A percentile compares a stretch with the other conserved stretches of the same genome.
phyloP scores from a whole-genome alignment of 768 basidiomycete species.

The Kwoniella dejecticola region DNA sequence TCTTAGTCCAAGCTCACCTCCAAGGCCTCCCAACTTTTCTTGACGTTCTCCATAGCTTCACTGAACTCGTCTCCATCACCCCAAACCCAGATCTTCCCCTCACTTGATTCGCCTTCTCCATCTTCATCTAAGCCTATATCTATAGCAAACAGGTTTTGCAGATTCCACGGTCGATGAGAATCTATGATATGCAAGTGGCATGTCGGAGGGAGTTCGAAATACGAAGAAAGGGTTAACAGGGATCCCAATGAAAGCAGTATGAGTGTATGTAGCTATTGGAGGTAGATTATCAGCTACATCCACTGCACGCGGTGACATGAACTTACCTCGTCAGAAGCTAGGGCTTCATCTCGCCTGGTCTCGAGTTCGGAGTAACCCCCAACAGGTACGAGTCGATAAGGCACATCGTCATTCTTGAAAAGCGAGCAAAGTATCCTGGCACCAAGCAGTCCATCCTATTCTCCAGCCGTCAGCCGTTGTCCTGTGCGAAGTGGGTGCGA shows the following conservation, averaged over 20 bases:
- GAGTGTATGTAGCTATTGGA: slow-evolving; percentile 66
- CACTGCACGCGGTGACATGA: not conserved
- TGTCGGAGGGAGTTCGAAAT: slow-evolving; percentile 56
- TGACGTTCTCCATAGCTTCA: slow-evolving; percentile 68
- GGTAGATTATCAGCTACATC: not conserved
- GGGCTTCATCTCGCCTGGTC: slow-evolving; percentile 66
- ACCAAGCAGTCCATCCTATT: slow-evolving; percentile 81
- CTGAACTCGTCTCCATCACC: slow-evolving; percentile 73
- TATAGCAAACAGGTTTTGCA: slow-evolving; percentile 75
- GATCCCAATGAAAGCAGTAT: slow-evolving; percentile 91
- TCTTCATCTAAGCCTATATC: slow-evolving; percentile 54
- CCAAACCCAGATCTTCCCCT: slow-evolving; percentile 77
- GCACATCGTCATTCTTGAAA: slow-evolving; percentile 90
- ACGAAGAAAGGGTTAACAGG: slow-evolving; percentile 75
- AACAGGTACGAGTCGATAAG: slow-evolving; percentile 85
- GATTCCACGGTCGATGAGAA: slow-evolving; percentile 83
- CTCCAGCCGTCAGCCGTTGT: not conserved
- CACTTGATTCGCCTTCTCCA: slow-evolving; percentile 28
- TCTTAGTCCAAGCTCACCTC: slow-evolving; percentile 61
- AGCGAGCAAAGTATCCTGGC: slow-evolving; percentile 84
- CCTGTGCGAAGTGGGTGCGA: not conserved
- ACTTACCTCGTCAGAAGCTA: slow-evolving; percentile 68
- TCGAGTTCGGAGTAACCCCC: slow-evolving; percentile 79
- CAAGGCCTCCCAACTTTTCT: slow-evolving; percentile 79
- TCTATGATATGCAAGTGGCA: slow-evolving; percentile 90